Base-by-base conservation (phyloP, 805 yeast genomes). In the Barnettozyma populi region DNA sequence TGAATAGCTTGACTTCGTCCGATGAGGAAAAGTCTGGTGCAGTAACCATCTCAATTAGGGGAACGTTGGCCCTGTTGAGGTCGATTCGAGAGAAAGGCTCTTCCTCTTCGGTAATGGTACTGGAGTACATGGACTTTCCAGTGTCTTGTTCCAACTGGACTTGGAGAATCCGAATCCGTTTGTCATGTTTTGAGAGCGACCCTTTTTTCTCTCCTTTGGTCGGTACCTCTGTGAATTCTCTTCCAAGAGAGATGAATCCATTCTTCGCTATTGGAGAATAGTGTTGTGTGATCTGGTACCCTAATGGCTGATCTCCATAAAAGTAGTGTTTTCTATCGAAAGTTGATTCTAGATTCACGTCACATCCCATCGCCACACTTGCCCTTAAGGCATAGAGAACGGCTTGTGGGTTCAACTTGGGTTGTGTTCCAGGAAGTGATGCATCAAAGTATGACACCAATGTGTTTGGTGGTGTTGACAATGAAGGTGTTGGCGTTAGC, bases 281-380 rank as follows among this genome's bases (percentile, higher is more conserved):
- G 60, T 80, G 86, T 66, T 94, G 99, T 0, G 99, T 94, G 43
- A 94, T 85, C 63, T 94, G 99, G 66, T 90, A 94, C 1, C 99
- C 99, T 45, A 86, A 67, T 0, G 99, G 99, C 63, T 94, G 98
- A 64, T 94, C 99, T 1, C 90, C 92, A 64, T 94, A 94, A 65
- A 94, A 90, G 64, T 94, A 94, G 63, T 94, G 99, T 65, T 94
- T 94, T 55, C 99, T 72, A 61, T 94, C 99, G 64, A 94, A 94
- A 1, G 82, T 71, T 1, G 92, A 85, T 7, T 60, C 53, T 0
- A 65, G 53, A 49, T 77, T 78, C 14, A 94, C 73, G 0, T 71
- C 61, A 49, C 88, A 77, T 31, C 83, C 73, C 45, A 90, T 65
- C 0, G 94, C 87, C 2, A 76, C 64, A 0, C 95, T 90, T 1